Evolutionary conservation across 2,329 filamentous ascomycete genomes (phyloP), one percentile per base, ranked within the genome.

Genomic region (Colletotrichum destructivum): DNA sequence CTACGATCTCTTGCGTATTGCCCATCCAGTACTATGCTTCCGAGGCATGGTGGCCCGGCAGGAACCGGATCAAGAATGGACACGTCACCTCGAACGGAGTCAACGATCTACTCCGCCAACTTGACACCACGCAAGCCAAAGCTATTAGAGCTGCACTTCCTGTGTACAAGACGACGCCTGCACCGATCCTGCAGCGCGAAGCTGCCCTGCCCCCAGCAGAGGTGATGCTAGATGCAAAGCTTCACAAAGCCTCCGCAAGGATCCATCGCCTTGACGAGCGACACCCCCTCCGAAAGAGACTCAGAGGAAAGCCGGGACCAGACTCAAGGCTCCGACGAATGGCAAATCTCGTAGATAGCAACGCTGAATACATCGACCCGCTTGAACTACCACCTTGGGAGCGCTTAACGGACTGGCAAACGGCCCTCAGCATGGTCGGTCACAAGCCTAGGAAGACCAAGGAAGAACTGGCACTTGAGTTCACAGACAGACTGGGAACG

Each of bases 361-460:
- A 23, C 16, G 13, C 49, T 26, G 18, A 23, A 52, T 31, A 52
- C 49, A 52, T 52, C 23, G 18, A 23, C 26, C 49, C 23, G 21
- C 13, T 52, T 15, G 23, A 52, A 16, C 49, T 52, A 23, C 49
- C 23, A 13, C 49, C 49, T 31, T 52, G 18, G 49, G 49, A 26
- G 49, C 49, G 26, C 21, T 26, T 52, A 52, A 13, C 49, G 3
- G 23, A 52, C 49, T 52, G 18, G 49, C 49, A 52, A 5, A 52
- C 49, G 31, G 49, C 21, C 49, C 49, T 52, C 1, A 26, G 21
- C 23, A 52, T 23, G 18, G 49, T 62, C 47, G 11, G 49, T 31
- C 18, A 54, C 15, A 23, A 65, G 13, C 51, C 44, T 38, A 47
- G 31, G 9, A 56, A 56, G 52, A 56, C 31, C 3, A 56, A 56